Conservation (phyloP, 2,329 filamentous ascomycete genomes). For the Botrytis deweyae region DNA sequence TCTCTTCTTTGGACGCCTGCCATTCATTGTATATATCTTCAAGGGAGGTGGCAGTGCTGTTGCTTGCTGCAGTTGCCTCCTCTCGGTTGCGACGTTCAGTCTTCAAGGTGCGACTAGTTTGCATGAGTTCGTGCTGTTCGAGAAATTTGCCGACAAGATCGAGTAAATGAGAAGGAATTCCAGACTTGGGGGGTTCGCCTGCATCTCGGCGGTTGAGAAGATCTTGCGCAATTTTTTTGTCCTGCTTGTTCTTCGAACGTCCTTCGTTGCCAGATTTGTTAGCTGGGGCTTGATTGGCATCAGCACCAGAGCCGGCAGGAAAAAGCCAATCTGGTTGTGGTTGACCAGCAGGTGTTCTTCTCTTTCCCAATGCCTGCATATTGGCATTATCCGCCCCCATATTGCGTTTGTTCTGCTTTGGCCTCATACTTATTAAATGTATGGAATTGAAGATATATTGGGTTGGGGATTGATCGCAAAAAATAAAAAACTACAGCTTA, state of each 20-base stretch:
- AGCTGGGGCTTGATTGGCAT: conserved; percentile 27
- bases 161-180: conserved; percentile 61
- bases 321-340: conserved; percentile 40
- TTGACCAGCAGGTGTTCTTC: conserved; percentile 30
- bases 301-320: conserved; percentile 25
- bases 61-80: conserved; percentile 46
- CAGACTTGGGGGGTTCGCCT: conserved; percentile 34
- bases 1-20: conserved; percentile 37
- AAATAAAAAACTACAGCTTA: conserved; percentile 9
- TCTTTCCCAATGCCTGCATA: conserved; percentile 38
- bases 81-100: conserved; percentile 55
- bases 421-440: conserved; percentile 5
- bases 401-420: conserved; percentile 9
- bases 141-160: conserved; percentile 67
- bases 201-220: conserved; percentile 34
- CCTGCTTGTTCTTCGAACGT: conserved; percentile 32
- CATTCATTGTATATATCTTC: conserved; percentile 43
- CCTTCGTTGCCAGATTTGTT: conserved; percentile 27
- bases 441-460: not conserved
- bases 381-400: conserved; percentile 39
- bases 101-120: conserved; percentile 60
- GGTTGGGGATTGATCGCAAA: not conserved
- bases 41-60: conserved; percentile 40
- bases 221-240: conserved; percentile 36
- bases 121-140: conserved; percentile 61